phyloP scores from a whole-genome alignment of 2,329 filamentous ascomycete genomes.

The Davidsoniella australis region DNA sequence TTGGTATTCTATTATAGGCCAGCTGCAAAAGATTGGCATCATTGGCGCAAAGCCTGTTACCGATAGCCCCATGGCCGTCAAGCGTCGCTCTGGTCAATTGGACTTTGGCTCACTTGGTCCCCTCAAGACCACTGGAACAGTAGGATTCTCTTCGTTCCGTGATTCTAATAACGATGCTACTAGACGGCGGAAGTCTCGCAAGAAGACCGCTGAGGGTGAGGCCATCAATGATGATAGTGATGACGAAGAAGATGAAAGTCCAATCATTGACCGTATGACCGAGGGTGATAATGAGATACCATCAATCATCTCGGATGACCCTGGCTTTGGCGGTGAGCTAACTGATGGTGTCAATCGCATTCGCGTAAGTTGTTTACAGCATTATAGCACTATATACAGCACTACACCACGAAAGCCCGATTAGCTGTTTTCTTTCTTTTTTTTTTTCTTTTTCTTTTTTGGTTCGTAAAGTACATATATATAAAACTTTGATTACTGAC shows the following conservation, averaged over 20 bases:
- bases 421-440: too few relatives aligned
- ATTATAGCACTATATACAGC: neutral
- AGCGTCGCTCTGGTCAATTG: slow-evolving; percentile 65
- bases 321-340: slow-evolving; percentile 53
- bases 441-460: too few relatives aligned
- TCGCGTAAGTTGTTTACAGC: slow-evolving; percentile 36
- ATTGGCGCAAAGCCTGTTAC: slow-evolving; percentile 50
- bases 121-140: slow-evolving; percentile 69
- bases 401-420: too few relatives aligned
- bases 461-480: too few relatives aligned
- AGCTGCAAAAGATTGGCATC: slow-evolving; percentile 94
- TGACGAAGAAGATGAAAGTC: slow-evolving; percentile 51
- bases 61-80: slow-evolving; percentile 42
- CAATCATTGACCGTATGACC: slow-evolving; percentile 46
- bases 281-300: slow-evolving; percentile 44
- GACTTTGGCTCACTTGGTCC: slow-evolving; percentile 77
- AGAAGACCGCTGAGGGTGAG: slow-evolving; percentile 45
- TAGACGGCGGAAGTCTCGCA: slow-evolving; percentile 40
- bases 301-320: slow-evolving; percentile 53
- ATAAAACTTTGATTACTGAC: neutral
- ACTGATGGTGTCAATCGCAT: slow-evolving; percentile 70
- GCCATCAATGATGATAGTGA: slow-evolving; percentile 56
- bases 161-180: slow-evolving; percentile 43
- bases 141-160: slow-evolving; percentile 79
- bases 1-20: slow-evolving; percentile 36